Conservation (phyloP, 805 yeast species). For the Groenewaldozyma tartarivorans region DNA sequence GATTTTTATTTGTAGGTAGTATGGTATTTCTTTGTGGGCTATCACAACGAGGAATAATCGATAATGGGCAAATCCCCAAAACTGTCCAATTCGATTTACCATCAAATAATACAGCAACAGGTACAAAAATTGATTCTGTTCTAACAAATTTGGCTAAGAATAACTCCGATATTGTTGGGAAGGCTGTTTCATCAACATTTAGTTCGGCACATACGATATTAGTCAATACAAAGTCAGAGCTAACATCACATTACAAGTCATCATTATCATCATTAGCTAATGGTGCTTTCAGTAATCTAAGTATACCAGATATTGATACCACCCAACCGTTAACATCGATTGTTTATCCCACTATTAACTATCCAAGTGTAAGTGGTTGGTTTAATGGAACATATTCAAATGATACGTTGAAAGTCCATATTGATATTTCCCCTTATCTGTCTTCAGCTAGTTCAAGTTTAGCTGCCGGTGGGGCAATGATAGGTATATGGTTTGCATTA, state of each 20-base stretch:
- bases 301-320: not conserved
- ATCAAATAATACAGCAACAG: not conserved
- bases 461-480: too few relatives aligned
- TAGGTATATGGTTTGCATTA: too few relatives aligned
- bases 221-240: not conserved
- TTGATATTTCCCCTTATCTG: too few relatives aligned
- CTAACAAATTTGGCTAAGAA: not conserved
- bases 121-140: too few relatives aligned
- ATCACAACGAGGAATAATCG: not conserved
- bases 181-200: not conserved
- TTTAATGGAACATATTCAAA: too few relatives aligned
- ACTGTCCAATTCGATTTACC: not conserved
- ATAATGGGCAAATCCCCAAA: not conserved
- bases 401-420: too few relatives aligned
- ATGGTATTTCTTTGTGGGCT: not conserved
- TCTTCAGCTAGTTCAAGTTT: too few relatives aligned
- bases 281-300: not conserved
- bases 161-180: not conserved
- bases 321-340: not conserved
- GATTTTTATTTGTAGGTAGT: too few relatives aligned
- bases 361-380: too few relatives aligned
- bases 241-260: not conserved
- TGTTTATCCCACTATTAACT: not conserved
- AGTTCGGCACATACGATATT: not conserved
- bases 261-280: not conserved